Base-by-base conservation (phyloP, 768 basidiomycete genomes). In the Phylloporus sp. region DNA sequence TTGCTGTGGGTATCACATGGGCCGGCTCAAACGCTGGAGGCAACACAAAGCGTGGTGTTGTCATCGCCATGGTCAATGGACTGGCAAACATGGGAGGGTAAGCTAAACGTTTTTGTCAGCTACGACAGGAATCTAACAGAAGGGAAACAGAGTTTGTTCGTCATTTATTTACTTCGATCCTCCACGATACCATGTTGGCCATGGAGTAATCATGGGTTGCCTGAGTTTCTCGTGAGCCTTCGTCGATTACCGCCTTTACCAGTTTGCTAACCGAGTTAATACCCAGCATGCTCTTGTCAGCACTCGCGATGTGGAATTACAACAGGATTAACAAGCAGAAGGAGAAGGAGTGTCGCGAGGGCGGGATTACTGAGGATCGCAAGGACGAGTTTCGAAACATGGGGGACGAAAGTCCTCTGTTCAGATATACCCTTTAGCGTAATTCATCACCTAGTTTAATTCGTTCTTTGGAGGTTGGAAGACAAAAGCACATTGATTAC, bases 11-110 rank as follows among this genome's bases (percentile, higher is more conserved):
- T 18, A 59, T 82, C 3, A 76, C 79, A 22, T 83, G 81, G 82
- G 73, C 68, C 3, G 69, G 73, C 2, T 74, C 75, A 6, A 78
- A 79, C 43, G 73, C 77, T 0, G 80, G 80, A 23, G 78, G 81
- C n/a, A 78, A 78, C 53, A 45, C 75, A 42, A 75, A 77, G 55
- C 70, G 72, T 44, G 81, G 71, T 13, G 68, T 80, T 9, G 69
- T 70, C 10, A 50, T 81, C 27, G 81, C 76, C 8, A 71, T 77
- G 67, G 71, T 81, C n/a, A 73, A 75, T 42, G 39, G 37, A 20
- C 2, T 45, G 3, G 51, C 11, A 17, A 82, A 80, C 46, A 60
- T 81, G 10, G 78, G 77, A 49, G 78, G 76, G 55, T 73, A 48
- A 44, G 64, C 39, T 1, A 17, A 14, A 9, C 63, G n/a, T 67